These are phyloP conservation scores for Rusavskia elegans DNA, from an alignment of 495 filamentous ascomycete species.

Conservation along the genomic window DNA sequence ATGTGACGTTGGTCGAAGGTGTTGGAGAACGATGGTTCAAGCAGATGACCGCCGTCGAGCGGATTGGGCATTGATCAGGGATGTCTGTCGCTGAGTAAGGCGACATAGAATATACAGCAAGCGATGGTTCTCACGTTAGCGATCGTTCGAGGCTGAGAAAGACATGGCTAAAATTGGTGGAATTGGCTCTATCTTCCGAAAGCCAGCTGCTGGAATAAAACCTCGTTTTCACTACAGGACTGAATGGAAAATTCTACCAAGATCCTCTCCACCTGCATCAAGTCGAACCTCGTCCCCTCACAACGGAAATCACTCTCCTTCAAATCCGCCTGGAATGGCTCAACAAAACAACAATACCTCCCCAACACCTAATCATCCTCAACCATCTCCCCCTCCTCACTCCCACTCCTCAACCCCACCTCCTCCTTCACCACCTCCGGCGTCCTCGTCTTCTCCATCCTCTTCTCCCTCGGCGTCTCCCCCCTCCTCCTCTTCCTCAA, in stretches of 20 bases:
- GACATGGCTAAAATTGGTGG: no score
- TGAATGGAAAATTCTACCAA: no score
- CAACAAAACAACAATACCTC: neutral
- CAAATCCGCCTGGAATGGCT: neutral
- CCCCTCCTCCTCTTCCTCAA: constrained; percentile 44
- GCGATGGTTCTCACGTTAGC: no score
- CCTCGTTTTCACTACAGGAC: no score
- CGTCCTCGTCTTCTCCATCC: constrained; percentile 35
- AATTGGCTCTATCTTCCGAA: no score
- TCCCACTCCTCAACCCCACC: constrained; percentile 60
- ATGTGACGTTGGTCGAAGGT: neutral
- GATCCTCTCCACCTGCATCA: no score
- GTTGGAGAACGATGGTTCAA: constrained; percentile 23
- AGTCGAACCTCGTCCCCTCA: no score
- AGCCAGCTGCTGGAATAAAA: no score
- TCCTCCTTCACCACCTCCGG: constrained; percentile 42
- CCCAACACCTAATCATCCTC: constrained; percentile 58
- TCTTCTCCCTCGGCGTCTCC: constrained; percentile 35
- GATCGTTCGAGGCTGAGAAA: no score
- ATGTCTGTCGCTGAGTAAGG: neutral
- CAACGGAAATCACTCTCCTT: neutral
- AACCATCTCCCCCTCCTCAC: constrained; percentile 88
- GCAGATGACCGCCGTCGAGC: constrained; percentile 24
- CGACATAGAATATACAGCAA: no score
- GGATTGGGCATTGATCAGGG: neutral